Base-by-base conservation (phyloP, 1,139 yeast species). In the Pichia norvegensis region DNA sequence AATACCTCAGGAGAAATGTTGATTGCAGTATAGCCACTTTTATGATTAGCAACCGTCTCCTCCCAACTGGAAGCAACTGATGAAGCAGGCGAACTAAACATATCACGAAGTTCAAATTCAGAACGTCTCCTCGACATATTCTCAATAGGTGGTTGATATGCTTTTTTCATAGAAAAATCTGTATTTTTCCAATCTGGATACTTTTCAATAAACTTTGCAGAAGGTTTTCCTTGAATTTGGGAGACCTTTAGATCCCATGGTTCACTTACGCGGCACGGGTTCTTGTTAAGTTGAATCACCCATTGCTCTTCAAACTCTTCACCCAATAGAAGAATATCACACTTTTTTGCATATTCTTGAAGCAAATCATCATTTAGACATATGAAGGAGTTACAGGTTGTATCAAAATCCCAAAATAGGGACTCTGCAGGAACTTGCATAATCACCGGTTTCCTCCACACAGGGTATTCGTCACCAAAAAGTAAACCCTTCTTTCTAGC, bases 281-380 rank as follows among this genome's bases (percentile, higher is more conserved):
- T 2, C 20, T 20, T 35, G 25, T 35, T 35, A 3, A 35, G 20
- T 8, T 19, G 20, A 16, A 35, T 20, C 4, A 35, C 37, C 17
- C 17, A 19, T n/a, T 35, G 37, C 3, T 20, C 23, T 8, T 14
- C n/a, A 19, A 39, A 16, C 4, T 36, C 39, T 10, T 39, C 36
- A 4, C 51, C 48, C 29, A 42, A 19, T 13, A 47, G 36, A n/a
- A 47, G 36, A 22, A 47, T 43, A 23, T 47, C 51, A 39, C 51
- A 47, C 6, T 25, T n/a, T 27, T 33, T 41, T 2, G 48, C 46
- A 25, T 41, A 23, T 8, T 22, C 36, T 4, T 29, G 14, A 10
- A 47, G 39, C 11, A 39, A n/a, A 23, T 38, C 38, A 7, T 42
- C 41, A 33, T 47, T 45, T n/a, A 43, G 38, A 20, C 48, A 47